Evolutionary conservation across 2,329 filamentous ascomycete species (phyloP), one percentile per base, ranked within the genome.

Genomic region (Neoascochyta sp.): DNA sequence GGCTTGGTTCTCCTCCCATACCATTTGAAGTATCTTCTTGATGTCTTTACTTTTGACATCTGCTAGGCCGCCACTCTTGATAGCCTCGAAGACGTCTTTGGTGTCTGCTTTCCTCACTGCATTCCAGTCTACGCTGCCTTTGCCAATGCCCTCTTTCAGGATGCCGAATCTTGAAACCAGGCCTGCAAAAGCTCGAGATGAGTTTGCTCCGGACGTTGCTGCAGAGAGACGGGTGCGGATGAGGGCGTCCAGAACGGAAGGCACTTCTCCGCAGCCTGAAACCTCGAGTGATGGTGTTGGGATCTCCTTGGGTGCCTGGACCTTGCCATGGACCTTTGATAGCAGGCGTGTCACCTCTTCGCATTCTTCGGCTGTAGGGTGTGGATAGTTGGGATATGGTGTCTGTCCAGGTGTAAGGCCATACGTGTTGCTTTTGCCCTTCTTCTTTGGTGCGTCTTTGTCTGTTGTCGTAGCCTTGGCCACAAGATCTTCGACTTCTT

Each of bases 101-200:
- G 75, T 55, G 1, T 75, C 60, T 2, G 80, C 76, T 15, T 66
- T 59, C 13, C 78, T 75, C 2, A 89, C 80, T 7, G 76, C 77
- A 45, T 86, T 76, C 82, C 83, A 90, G 53, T 88, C 69, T 6
- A 88, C 80, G 32, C 81, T 85, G 3, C 81, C 81, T 45, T 81
- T 78, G 4, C 81, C 82, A 7, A 81, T 64, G 5, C 82, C 78
- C 22, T 74, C 68, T 17, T 78, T 57, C 3, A 82, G 63, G 11
- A 77, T 68, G 1, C 84, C 83, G 41, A 82, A 88, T 18, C 65
- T 72, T 11, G 74, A 52, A 3, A 81, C 76, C 0, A 92, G 68
- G 1, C 78, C 80, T 36, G 72, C 67, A 40, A 90, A 77, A 5
- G 84, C 82, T 22, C 68, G 72, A 12, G 78, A 78, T 0, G 84